Evolutionary conservation across 768 basidiomycete species (phyloP).

Genomic region (Leucogyrophana mollusca): DNA sequence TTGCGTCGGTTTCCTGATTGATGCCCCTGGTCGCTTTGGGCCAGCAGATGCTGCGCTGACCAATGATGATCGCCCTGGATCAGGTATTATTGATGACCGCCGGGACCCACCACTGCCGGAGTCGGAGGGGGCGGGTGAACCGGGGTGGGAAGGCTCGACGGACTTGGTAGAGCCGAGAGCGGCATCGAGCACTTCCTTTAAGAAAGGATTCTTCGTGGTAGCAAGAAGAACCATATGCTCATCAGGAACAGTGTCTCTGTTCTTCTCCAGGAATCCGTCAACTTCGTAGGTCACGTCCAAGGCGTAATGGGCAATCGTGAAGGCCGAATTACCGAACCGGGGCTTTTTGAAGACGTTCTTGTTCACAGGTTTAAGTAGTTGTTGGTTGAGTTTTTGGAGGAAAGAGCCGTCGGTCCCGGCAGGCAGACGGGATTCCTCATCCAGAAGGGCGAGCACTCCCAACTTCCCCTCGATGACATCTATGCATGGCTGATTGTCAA

Average conservation of each 20-base stretch:
- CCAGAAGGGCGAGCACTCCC: constrained; percentile 89
- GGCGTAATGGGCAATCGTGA: constrained; percentile 98
- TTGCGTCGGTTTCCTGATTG: constrained; percentile 90
- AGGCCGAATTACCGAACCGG: constrained; percentile 95
- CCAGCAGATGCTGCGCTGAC: constrained; percentile 44
- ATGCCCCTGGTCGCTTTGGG: constrained; percentile 62
- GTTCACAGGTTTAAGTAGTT: constrained; percentile 82
- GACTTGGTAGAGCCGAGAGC: constrained; percentile 74
- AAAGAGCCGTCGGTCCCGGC: constrained; percentile 91
- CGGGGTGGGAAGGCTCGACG: constrained; percentile 66
- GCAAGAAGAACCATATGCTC: constrained; percentile 92
- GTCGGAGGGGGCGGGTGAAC: constrained; percentile 77
- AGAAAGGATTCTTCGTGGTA: constrained; percentile 84
- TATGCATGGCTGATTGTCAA: constrained; percentile 98
- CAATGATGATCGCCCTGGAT: constrained; percentile 77
- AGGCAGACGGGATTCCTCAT: constrained; percentile 97
- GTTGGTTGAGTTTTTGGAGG: constrained; percentile 86
- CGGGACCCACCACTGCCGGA: constrained; percentile 75
- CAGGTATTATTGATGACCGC: constrained; percentile 82
- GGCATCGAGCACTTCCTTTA: constrained; percentile 92
- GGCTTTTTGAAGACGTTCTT: constrained; percentile 96
- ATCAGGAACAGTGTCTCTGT: constrained; percentile 97
- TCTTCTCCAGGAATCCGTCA: constrained; percentile 98
- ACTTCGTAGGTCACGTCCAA: constrained; percentile 98
- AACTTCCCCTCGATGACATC: constrained; percentile 97